A percentile compares a stretch with the other conserved stretches of the same genome.
These are phyloP conservation scores for Trichosporon faecale DNA, from an alignment of 1,284 basidiomycete genomes.

Conservation along the genomic window DNA sequence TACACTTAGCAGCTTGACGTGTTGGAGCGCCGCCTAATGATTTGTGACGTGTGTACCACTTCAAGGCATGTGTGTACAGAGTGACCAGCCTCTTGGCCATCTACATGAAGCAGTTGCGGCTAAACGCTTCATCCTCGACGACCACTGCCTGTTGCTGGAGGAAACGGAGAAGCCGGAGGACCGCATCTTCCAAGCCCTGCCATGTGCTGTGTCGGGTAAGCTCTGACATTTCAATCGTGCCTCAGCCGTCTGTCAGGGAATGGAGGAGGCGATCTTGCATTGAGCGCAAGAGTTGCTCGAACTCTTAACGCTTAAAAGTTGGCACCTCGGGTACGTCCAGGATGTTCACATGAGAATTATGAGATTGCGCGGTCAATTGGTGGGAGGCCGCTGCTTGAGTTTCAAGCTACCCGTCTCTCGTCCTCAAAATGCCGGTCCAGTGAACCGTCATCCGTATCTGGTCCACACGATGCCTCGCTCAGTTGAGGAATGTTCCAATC, in stretches of 20 bases:
- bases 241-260: background rate
- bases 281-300: background rate
- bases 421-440: background rate
- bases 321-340: background rate
- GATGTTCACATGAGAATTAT: background rate
- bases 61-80: no score
- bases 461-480: background rate
- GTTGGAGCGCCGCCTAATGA: no score
- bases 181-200: no score
- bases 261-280: background rate
- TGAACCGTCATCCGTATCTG: background rate
- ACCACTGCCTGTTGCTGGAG: no score
- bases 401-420: background rate
- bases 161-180: no score
- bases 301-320: background rate
- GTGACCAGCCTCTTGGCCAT: no score
- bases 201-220: background rate
- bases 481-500: no score
- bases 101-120: no score
- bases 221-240: background rate
- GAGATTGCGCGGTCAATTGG: background rate
- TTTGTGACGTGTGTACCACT: no score
- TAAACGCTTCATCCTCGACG: no score
- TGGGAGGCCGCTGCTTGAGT: background rate
- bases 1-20: no score